Conservation (phyloP, 2,329 filamentous ascomycete species). For the Hysterium pulicare region DNA sequence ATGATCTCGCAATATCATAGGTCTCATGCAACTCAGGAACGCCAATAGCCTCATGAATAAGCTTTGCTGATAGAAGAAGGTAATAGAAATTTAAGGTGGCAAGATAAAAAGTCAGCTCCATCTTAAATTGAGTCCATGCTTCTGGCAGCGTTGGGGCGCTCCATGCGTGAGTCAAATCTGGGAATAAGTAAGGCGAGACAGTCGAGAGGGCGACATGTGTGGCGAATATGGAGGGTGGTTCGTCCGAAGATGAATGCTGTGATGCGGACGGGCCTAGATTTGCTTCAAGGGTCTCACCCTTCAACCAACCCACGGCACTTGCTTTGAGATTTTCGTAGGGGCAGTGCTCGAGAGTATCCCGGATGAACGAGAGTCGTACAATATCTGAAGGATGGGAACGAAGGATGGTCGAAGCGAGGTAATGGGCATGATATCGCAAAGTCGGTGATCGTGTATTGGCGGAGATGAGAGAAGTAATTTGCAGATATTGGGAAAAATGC, state of each 20-base stretch:
- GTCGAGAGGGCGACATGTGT: slow-evolving; percentile 46
- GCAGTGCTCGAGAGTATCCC: slow-evolving; percentile 54
- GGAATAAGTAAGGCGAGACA: slow-evolving; percentile 53
- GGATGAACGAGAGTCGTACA: slow-evolving; percentile 53
- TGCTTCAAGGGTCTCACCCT: slow-evolving; percentile 55
- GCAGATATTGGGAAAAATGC: slow-evolving; percentile 52
- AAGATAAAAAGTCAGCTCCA: slow-evolving; percentile 54
- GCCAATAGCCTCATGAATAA: slow-evolving; percentile 46
- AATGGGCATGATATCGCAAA: slow-evolving; percentile 48
- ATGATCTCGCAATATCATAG: slow-evolving; percentile 41
- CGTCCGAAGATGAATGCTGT: slow-evolving; percentile 5
- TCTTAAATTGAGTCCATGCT: slow-evolving; percentile 45
- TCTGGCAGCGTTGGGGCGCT: slow-evolving; percentile 25
- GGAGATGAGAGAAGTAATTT: slow-evolving; percentile 47
- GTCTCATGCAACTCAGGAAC: slow-evolving; percentile 43
- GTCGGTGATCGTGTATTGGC: slow-evolving; percentile 48
- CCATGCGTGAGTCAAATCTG: slow-evolving; percentile 45
- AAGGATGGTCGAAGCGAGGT: slow-evolving; percentile 47
- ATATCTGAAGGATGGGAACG: slow-evolving; percentile 53
- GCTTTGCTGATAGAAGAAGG: slow-evolving; percentile 49
- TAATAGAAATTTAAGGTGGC: slow-evolving; percentile 59
- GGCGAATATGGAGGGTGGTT: slow-evolving; percentile 41
- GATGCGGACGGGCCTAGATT: slow-evolving; percentile 19
- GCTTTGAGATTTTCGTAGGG: slow-evolving; percentile 54
- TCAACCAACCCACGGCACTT: slow-evolving; percentile 59